A percentile compares a stretch with the other conserved stretches of the same genome.
Conservation (phyloP, 495 filamentous ascomycete species). For the Bathelium albidoporum region DNA sequence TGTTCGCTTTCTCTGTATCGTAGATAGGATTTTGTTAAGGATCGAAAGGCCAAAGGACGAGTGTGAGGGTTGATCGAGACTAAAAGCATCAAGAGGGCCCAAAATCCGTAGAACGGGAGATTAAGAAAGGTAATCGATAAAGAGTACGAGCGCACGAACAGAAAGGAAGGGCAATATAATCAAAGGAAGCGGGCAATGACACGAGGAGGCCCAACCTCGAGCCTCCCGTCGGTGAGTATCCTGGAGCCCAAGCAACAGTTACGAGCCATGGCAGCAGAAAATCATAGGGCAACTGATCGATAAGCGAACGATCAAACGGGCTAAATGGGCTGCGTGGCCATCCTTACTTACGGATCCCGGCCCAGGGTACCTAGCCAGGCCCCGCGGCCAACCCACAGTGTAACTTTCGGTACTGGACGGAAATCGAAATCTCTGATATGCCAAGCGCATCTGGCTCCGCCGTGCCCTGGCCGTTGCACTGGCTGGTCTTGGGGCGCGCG, state of each 20-base stretch:
- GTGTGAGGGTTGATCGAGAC: neutral
- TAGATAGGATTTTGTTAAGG: neutral
- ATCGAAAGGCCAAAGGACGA: neutral
- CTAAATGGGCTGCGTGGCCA: neutral
- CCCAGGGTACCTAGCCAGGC: neutral
- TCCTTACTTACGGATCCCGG: neutral
- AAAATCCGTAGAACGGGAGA: neutral
- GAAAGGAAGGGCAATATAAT: neutral
- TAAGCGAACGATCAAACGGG: slow-evolving; percentile 3
- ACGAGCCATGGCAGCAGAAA: neutral
- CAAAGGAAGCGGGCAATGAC: neutral
- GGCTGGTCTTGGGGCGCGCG: neutral
- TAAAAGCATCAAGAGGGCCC: neutral
- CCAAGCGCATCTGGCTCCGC: neutral
- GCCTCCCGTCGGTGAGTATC: neutral
- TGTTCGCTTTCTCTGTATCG: neutral
- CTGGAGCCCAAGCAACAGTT: neutral
- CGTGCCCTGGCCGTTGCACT: neutral
- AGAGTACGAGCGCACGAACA: neutral
- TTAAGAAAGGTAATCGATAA: neutral
- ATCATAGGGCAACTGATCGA: neutral
- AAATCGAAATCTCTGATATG: neutral
- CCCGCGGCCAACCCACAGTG: neutral
- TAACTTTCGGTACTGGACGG: neutral
- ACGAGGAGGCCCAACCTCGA: neutral